Percentiles rank a stretch among this genome's conserved stretches.
These are phyloP conservation scores for Phaseolus lunatus DNA, from an alignment of 306 rosid genomes.

Conservation along the genomic window DNA sequence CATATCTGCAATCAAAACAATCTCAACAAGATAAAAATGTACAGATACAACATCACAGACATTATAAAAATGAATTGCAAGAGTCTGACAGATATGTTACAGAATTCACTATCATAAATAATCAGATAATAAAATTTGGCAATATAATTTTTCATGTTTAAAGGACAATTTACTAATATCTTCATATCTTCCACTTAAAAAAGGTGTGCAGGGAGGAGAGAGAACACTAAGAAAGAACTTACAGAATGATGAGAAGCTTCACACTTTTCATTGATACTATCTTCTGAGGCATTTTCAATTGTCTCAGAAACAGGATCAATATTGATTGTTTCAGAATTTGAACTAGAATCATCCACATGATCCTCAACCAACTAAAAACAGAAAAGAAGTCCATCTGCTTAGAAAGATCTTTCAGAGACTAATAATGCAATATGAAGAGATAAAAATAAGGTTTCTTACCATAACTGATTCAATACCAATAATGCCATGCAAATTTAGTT, in stretches of 20 bases:
- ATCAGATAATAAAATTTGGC: slow-evolving; percentile 4
- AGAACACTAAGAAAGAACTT: slow-evolving; percentile 35
- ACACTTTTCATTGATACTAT: slow-evolving; percentile 35
- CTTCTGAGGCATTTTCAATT: slow-evolving; percentile 52
- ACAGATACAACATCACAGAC: slow-evolving; percentile 21
- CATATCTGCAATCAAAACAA: slow-evolving; percentile 53
- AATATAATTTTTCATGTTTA: slow-evolving; percentile 3
- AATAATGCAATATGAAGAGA: slow-evolving; percentile 32
- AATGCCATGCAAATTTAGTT: slow-evolving; percentile 73
- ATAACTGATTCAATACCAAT: slow-evolving; percentile 72
- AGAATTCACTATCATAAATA: slow-evolving; percentile 22
- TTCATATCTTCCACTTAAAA: neutral
- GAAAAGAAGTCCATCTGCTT: slow-evolving; percentile 37
- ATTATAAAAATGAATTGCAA: neutral
- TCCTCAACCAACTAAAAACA: slow-evolving; percentile 66
- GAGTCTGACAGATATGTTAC: slow-evolving; percentile 11
- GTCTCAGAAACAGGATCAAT: slow-evolving; percentile 54
- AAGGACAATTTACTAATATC: slow-evolving; percentile 27
- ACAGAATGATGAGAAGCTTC: slow-evolving; percentile 57
- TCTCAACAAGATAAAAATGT: slow-evolving; percentile 44
- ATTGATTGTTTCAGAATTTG: slow-evolving; percentile 58
- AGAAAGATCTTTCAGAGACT: slow-evolving; percentile 37
- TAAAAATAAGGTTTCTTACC: slow-evolving; percentile 50
- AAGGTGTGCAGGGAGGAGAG: neutral
- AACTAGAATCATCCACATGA: slow-evolving; percentile 51